Evolutionary conservation across 495 filamentous ascomycete genomes (phyloP).

Genomic region (Tricharina praecox): DNA sequence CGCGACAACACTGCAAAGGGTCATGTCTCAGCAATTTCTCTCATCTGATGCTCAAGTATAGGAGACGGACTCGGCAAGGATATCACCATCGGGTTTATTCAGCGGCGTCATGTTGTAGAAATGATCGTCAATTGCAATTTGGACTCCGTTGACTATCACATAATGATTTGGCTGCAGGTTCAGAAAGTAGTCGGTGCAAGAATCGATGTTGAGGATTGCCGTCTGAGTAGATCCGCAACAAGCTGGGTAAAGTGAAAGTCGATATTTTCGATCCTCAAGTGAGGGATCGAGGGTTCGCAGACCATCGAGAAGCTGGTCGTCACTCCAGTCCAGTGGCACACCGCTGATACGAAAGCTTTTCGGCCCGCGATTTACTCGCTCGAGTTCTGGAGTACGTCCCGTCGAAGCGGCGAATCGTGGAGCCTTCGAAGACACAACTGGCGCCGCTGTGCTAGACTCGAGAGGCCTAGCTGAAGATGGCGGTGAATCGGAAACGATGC

Average conservation of each 20-base stretch:
- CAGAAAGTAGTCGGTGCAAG: neutral
- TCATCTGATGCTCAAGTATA: constrained; percentile 1
- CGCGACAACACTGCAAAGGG: constrained; percentile 22
- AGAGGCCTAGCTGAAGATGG: no score
- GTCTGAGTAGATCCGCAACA: constrained; percentile 8
- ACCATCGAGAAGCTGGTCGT: neutral
- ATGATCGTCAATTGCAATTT: constrained; percentile 3
- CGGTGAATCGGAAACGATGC: no score
- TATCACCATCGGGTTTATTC: constrained; percentile 3
- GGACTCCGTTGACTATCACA: neutral
- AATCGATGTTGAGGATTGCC: constrained; percentile 5
- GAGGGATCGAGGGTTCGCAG: constrained; percentile 1
- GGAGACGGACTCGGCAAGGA: constrained; percentile 5
- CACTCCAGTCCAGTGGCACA: neutral
- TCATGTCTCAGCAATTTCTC: neutral
- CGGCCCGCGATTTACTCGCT: neutral
- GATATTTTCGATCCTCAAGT: neutral
- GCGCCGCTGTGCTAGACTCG: no score
- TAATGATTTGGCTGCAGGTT: neutral
- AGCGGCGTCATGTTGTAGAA: constrained; percentile 8
- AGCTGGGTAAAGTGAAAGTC: constrained; percentile 5
- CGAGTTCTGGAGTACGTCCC: no score
- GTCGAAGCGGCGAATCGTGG: no score
- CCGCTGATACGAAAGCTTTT: neutral
- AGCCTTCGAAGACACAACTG: no score